Conservation (phyloP, 2,329 filamentous ascomycete species). For the Fusarium tupiense region DNA sequence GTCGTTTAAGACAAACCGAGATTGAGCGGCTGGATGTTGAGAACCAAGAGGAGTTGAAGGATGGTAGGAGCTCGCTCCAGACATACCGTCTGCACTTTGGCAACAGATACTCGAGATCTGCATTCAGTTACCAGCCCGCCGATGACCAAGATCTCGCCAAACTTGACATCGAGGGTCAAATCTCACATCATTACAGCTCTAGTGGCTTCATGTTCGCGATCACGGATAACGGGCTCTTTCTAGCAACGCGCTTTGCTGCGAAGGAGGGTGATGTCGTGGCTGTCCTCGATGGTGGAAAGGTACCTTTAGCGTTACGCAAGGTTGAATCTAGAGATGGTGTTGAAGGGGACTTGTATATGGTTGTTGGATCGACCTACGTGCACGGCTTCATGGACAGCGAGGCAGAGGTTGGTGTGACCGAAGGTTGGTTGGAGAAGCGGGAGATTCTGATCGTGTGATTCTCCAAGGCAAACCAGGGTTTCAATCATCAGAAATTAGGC, state of each 20-base stretch:
- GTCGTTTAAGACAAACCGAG: background rate
- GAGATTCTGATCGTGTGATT: background rate
- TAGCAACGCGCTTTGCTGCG: background rate
- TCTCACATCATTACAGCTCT: background rate
- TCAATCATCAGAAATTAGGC: too few species aligned
- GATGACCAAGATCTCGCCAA: background rate
- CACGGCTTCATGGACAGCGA: slow-evolving; percentile 31
- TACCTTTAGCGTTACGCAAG: slow-evolving; percentile 15
- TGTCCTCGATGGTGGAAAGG: slow-evolving; percentile 21
- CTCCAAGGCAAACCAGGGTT: too few species aligned
- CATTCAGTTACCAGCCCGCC: background rate
- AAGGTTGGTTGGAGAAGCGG: slow-evolving; percentile 7
- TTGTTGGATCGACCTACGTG: slow-evolving; percentile 16
- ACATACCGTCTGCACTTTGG: background rate
- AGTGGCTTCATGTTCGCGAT: background rate
- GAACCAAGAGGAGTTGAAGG: background rate
- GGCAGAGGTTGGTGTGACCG: background rate
- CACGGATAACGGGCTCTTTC: slow-evolving; percentile 1
- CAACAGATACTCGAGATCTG: background rate
- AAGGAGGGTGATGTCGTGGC: slow-evolving; percentile 7
- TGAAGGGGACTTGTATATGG: background rate
- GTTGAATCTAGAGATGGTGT: background rate
- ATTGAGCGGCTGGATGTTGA: background rate
- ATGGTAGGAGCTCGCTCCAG: rapidly evolving
- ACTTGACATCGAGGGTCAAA: background rate